Conservation (phyloP, 148 eudicot species). For the Fallopia convolvulus region DNA sequence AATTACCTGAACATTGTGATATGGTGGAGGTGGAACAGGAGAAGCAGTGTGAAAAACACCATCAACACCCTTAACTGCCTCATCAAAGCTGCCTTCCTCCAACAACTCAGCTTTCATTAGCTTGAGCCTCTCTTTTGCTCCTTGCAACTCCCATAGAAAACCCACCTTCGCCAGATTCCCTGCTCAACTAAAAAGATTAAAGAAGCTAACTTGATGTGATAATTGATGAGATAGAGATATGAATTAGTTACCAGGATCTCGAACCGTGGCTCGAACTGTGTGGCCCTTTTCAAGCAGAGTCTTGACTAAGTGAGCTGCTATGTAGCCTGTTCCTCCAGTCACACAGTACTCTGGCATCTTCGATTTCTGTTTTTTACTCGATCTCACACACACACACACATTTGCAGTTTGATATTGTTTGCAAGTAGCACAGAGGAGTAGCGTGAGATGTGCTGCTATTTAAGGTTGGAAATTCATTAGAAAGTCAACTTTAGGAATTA, state of each 20-base stretch:
- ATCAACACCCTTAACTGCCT: slow-evolving; percentile 61
- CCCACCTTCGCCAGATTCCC: slow-evolving; percentile 60
- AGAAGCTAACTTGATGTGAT: no score
- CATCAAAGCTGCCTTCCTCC: slow-evolving; percentile 79
- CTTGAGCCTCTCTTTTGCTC: slow-evolving; percentile 77
- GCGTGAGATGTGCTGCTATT: no score
- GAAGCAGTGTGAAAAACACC: slow-evolving; percentile 91
- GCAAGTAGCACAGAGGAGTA: no score
- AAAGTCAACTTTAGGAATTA: no score
- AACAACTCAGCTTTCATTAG: slow-evolving; percentile 70
- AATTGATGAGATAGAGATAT: no score
- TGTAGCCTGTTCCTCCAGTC: slow-evolving; percentile 87
- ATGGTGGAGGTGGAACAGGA: slow-evolving; percentile 51
- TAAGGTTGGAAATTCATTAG: no score
- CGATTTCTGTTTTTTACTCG: slow-evolving; percentile 10
- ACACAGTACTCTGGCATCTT: slow-evolving; percentile 74
- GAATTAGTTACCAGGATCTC: slow-evolving; percentile 56
- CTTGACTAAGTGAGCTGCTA: slow-evolving; percentile 65
- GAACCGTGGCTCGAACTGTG: slow-evolving; percentile 60
- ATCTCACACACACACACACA: no score
- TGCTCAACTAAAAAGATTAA: slow-evolving; percentile 12
- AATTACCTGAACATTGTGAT: slow-evolving; percentile 56
- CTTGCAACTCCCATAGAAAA: slow-evolving; percentile 62
- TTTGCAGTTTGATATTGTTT: no score
- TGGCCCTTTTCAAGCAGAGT: slow-evolving; percentile 59